phyloP scores from a whole-genome alignment of 2,329 filamentous ascomycete species.

The Alternaria atra region DNA sequence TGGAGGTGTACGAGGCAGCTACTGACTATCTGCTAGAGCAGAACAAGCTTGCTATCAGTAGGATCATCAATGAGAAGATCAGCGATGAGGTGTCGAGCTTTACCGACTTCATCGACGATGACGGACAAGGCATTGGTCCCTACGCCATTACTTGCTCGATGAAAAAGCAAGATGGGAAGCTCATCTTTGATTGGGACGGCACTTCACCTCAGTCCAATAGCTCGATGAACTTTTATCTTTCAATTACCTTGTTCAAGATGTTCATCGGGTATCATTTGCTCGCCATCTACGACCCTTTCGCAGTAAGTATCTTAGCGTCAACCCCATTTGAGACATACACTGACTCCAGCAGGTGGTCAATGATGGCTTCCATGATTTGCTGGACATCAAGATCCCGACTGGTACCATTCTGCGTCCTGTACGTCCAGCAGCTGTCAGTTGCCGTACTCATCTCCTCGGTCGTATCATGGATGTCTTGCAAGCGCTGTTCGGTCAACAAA shows the following conservation, averaged over 20 bases:
- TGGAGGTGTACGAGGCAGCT: slow-evolving; percentile 57
- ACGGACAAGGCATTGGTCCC: slow-evolving; percentile 57
- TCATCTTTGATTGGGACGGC: slow-evolving; percentile 60
- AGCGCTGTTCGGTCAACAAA: slow-evolving; percentile 60
- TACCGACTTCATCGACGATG: slow-evolving; percentile 62
- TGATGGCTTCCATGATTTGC: slow-evolving; percentile 61
- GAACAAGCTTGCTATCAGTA: slow-evolving; percentile 56
- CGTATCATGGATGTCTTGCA: slow-evolving; percentile 61
- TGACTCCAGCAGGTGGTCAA: slow-evolving; percentile 51
- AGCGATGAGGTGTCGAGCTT: slow-evolving; percentile 55
- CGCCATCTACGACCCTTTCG: slow-evolving; percentile 59
- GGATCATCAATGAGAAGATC: slow-evolving; percentile 59
- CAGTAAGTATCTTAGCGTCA: slow-evolving; percentile 25
- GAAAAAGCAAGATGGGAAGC: slow-evolving; percentile 55
- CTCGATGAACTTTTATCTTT: slow-evolving; percentile 61
- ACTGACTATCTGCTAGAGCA: slow-evolving; percentile 57
- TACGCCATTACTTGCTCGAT: slow-evolving; percentile 60
- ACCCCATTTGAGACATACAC: background rate
- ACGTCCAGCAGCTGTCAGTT: slow-evolving; percentile 58
- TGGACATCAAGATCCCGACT: slow-evolving; percentile 58
- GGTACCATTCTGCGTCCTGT: slow-evolving; percentile 59
- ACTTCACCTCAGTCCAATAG: slow-evolving; percentile 59
- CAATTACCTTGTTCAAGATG: slow-evolving; percentile 62
- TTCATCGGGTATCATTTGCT: slow-evolving; percentile 61
- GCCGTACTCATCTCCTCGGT: slow-evolving; percentile 59